These are phyloP conservation scores for Moesziomyces aphidis DNA, from an alignment of 1,284 basidiomycete species.

Conservation along the genomic window DNA sequence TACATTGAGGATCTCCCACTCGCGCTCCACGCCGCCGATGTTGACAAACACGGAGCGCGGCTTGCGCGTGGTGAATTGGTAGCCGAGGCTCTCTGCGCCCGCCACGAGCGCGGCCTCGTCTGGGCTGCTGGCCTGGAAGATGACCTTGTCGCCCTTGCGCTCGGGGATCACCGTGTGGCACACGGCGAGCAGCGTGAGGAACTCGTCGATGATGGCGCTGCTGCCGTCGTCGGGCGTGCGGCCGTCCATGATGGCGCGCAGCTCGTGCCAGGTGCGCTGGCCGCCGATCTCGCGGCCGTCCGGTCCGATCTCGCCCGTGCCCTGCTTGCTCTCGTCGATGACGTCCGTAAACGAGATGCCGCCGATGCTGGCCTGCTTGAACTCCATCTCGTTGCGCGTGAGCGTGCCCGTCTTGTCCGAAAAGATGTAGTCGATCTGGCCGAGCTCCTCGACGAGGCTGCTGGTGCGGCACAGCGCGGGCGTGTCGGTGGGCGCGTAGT, in stretches of 20 bases:
- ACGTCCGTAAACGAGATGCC: constrained; percentile 89
- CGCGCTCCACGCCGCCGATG: constrained; percentile 77
- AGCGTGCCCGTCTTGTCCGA: constrained; percentile 98
- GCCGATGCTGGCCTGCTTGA: constrained; percentile 87
- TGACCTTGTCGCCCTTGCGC: constrained; percentile 74
- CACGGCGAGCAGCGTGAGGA: constrained; percentile 89
- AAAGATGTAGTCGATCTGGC: constrained; percentile 98
- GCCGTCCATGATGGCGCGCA: constrained; percentile 72
- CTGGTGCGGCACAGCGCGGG: constrained; percentile 96
- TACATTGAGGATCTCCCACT: constrained; percentile 93
- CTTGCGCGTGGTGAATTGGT: constrained; percentile 93
- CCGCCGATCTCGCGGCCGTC: constrained; percentile 71
- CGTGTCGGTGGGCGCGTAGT: constrained; percentile 92
- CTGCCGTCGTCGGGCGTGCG: constrained; percentile 70
- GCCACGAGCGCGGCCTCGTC: constrained; percentile 96
- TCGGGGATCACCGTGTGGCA: constrained; percentile 99
- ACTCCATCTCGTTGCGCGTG: constrained; percentile 98
- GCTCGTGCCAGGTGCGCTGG: constrained; percentile 79
- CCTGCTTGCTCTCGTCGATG: constrained; percentile 83
- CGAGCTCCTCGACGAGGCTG: constrained; percentile 96
- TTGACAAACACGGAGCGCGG: constrained; percentile 93
- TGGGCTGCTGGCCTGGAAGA: constrained; percentile 96
- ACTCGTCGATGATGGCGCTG: constrained; percentile 79
- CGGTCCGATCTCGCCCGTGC: constrained; percentile 69
- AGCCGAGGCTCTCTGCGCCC: constrained; percentile 91